Evolutionary conservation across 306 rosid genomes (phyloP), one percentile per base, ranked within the genome.

Genomic region (Benincasa hispida): DNA sequence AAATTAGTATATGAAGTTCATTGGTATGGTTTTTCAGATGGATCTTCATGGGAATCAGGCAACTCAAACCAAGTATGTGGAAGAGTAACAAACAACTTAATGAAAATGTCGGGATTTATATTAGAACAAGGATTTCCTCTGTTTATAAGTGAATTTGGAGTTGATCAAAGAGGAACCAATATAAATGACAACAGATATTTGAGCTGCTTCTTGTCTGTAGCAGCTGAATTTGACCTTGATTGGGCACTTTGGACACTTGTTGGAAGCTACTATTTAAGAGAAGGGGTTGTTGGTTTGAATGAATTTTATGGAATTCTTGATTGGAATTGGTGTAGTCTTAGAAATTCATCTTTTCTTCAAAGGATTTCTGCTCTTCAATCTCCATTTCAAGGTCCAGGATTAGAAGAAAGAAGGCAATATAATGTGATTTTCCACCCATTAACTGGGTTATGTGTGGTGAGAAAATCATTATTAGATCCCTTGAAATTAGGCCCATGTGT

Each of bases 51-150:
- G 98, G 78, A 2, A 30, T 68, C 78, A 2, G 91, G 95, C 5
- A 91, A 94, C 81, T 87, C 93, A 15, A 91, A 94, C 76, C 87
- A 94, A 73, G 97, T 91, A 22, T 94, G 98, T 51, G 95, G 95
- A n/a, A 86, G 74, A 76, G 92, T 89, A 32, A 22, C 63, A 14
- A 54, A 55, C n/a, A 86, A 87, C 51, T 6, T 90, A 74, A 87
- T 65, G 91, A 83, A 81, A 75, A 58, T 10, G 47, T 83, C 96
- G 3, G 91, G 88, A 1, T 92, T 74, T 76, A 76, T 94, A 77
- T 77, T 94, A 45, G 86, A 88, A 11, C 85, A 84, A 68, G 97
- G 93, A 6, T 85, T 84, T 80, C 98, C 98, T n/a, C 77, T 94
- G 87, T 78, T 94, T 76, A 62, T 92, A 76, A 91, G 93, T 70